These are phyloP conservation scores for Suillus luteus DNA, from an alignment of 768 basidiomycete species.

Conservation along the genomic window DNA sequence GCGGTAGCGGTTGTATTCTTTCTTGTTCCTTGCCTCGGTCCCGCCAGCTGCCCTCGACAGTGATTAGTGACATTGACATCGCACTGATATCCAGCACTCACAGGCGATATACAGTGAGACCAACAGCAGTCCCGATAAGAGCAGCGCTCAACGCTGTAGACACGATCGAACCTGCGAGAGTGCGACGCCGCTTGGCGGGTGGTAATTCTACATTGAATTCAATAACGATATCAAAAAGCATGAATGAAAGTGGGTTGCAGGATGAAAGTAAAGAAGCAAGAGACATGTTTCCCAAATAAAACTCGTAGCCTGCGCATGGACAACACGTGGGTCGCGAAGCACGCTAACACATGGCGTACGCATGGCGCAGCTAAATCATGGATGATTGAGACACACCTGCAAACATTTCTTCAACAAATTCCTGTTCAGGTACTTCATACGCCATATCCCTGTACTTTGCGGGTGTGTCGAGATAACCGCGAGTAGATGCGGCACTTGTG, in stretches of 20 bases:
- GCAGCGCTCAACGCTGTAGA: slow-evolving; percentile 85
- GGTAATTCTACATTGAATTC: slow-evolving; percentile 68
- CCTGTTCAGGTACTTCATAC: slow-evolving; percentile 33
- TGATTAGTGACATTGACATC: slow-evolving; percentile 11
- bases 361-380: slow-evolving; percentile 22
- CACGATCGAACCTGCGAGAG: slow-evolving; percentile 80
- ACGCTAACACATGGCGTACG: slow-evolving; percentile 21
- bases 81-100: slow-evolving; percentile 41
- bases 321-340: slow-evolving; percentile 23
- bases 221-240: slow-evolving; percentile 43
- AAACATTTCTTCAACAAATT: slow-evolving; percentile 46
- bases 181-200: slow-evolving; percentile 77
- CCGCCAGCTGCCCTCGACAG: slow-evolving; percentile 59
- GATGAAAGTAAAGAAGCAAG: slow-evolving; percentile 18
- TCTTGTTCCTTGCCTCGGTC: slow-evolving; percentile 64
- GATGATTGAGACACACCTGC: slow-evolving; percentile 40
- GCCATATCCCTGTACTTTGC: slow-evolving; percentile 54
- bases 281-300: slow-evolving; percentile 17
- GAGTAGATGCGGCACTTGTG: slow-evolving; percentile 53
- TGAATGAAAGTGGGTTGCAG: slow-evolving; percentile 25
- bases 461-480: slow-evolving; percentile 71
- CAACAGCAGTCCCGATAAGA: slow-evolving; percentile 84
- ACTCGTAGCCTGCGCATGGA: slow-evolving; percentile 19
- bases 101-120: slow-evolving; percentile 85
- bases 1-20: slow-evolving; percentile 49